Evolutionary conservation across 176 grass and related monocot species (phyloP).

Genomic region (bread wheat (Triticum aestivum)): IWGSC_CS_RefSeq_v2.1 NC_057811.1:136880063-136880562

Average conservation of each 20-base stretch:
- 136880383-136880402: constrained; percentile 40
- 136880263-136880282: constrained; percentile 23
- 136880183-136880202: constrained; percentile 22
- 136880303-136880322: constrained; percentile 28
- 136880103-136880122: no score
- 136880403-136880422: background rate
- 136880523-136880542: background rate
- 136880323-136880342: background rate
- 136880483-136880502: background rate
- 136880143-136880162: background rate
- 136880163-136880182: background rate
- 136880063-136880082: no score
- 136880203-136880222: background rate
- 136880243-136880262: constrained; percentile 33
- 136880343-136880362: background rate
- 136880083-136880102: no score
- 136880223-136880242: background rate
- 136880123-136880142: no score
- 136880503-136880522: background rate
- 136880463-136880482: background rate
- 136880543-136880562: constrained; percentile 3
- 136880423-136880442: constrained; percentile 10
- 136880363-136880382: background rate
- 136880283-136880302: constrained; percentile 15
- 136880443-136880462: background rate